Conservation (phyloP, 1,139 yeast species). For the Pneumocystis sp. region DNA sequence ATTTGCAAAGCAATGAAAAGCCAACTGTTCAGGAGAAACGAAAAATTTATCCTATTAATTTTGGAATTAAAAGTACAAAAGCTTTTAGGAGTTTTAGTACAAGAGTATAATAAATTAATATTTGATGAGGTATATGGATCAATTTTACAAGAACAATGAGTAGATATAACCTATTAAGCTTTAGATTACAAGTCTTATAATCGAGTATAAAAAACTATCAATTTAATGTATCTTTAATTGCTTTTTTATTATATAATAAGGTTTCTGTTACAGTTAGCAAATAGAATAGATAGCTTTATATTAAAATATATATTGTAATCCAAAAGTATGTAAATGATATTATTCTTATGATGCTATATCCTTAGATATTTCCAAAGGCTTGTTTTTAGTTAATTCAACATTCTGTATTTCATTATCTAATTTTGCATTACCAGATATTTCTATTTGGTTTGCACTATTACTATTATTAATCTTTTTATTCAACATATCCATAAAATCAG, state of each 20-base stretch:
- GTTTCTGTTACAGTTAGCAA: neutral
- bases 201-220: neutral
- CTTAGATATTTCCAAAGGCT: neutral
- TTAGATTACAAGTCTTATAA: neutral
- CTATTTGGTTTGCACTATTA: neutral
- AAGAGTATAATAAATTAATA: neutral
- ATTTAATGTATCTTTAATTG: neutral
- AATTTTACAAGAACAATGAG: neutral
- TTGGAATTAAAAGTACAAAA: neutral
- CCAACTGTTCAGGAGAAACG: neutral
- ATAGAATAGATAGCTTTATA: neutral
- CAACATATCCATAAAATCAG: slow-evolving; percentile 27
- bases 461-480: slow-evolving; percentile 20
- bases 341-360: neutral
- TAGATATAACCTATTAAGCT: neutral
- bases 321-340: neutral
- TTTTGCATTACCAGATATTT: neutral
- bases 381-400: neutral
- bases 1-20: neutral
- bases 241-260: neutral
- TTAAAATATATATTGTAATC: neutral
- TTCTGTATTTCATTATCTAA: neutral
- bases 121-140: neutral
- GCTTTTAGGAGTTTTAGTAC: neutral
- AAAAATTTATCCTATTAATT: neutral